Evolutionary conservation across 2,329 filamentous ascomycete species (phyloP), one percentile per base, ranked within the genome.

Genomic region (Fusarium buxicola): DNA sequence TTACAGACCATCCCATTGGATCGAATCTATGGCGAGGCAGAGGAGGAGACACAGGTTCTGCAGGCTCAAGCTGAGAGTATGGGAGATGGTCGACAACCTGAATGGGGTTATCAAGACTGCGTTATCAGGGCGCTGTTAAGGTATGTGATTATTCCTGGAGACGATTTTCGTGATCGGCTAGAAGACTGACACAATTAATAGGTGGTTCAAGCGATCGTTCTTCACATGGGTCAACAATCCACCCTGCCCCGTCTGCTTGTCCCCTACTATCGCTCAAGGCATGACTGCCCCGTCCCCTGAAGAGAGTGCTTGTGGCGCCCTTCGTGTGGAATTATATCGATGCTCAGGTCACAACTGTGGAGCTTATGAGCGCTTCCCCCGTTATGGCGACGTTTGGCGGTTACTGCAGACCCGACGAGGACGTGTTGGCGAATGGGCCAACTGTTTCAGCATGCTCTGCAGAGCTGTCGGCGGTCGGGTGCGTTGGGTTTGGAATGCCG

Each of bases 391-490:
- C 74, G 94, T 97, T 24, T 98, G 96, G 89, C 89, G 93, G 46
- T 79, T 98, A 59, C 81, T 99, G 38, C 91, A 97, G 76, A 96
- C 92, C 25, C 84, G 92, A 68, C 86, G 91, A 68, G 95, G 95
- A 31, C 89, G 95, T 68, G 90, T 90, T 60, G 95, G 95, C 60
- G 95, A 99, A 80, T 98, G 95, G 93, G 93, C 92, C 66, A 98
- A 97, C 79, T 97, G 94, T 83, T 99, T 99, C 80, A 94, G 90
- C 79, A 98, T 98, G 95, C 85, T 99, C 48, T 98, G 94, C 81
- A 88, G 94, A 58, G 95, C 95, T 5, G 88, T 98, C 12, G 94
- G 94, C 45, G 92, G 91, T 58, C 87, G 94, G 60, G 93, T 97
- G 21, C 88, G 95, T 72, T 99, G 95, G 95, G 91, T 99, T 10